Evolutionary conservation across 2,329 filamentous ascomycete genomes (phyloP), one percentile per base, ranked within the genome.

Genomic region (Cytospora leucostoma): DNA sequence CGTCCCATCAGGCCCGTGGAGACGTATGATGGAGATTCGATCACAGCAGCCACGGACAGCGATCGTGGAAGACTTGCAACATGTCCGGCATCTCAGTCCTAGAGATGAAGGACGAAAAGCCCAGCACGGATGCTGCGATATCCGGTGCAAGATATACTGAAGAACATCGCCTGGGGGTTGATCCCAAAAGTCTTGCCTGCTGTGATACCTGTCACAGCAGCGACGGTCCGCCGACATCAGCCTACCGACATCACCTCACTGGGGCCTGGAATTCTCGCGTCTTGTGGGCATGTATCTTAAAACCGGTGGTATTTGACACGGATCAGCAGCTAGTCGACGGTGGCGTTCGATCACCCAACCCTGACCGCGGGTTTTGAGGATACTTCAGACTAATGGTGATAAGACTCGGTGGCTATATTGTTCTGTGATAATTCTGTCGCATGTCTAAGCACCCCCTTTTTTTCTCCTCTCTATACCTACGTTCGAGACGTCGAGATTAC

Each of bases 151-250:
- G n/a, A 21, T n/a, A 19, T 10, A 10, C 19, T 19, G 11, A 7
- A 47, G 8, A 12, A 47, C n/a, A 21, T 21, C 21, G 44, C n/a
- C 5, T 47, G 44, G 44, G 44, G n/a, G 8, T 47, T 44, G 40
- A 19, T 7, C 17, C 19, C 40, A 44, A 44, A n/a, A 10, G n/a
- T 6, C 11, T 21, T 7, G 34, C 51, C 51, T 27, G 33, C 12
- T 35, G 44, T 53, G 52, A 40, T 17, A 56, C 35, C 40, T 63
- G 7, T 19, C 37, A 56, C 47, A 33, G n/a, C 56, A 53, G 37
- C 13, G 35, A 49, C 44, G 52, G 56, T 54, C 63, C 44, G 33
- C n/a, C 49, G 13, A 35, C 34, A 38, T 33, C 59, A 34, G 13
- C 17, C 44, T 21, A n/a, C 53, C 59, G 35, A 38, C 37, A 12